Evolutionary conservation across 2,329 filamentous ascomycete genomes (phyloP), one percentile per base, ranked within the genome.

Genomic region (Orbilia quercus): DNA sequence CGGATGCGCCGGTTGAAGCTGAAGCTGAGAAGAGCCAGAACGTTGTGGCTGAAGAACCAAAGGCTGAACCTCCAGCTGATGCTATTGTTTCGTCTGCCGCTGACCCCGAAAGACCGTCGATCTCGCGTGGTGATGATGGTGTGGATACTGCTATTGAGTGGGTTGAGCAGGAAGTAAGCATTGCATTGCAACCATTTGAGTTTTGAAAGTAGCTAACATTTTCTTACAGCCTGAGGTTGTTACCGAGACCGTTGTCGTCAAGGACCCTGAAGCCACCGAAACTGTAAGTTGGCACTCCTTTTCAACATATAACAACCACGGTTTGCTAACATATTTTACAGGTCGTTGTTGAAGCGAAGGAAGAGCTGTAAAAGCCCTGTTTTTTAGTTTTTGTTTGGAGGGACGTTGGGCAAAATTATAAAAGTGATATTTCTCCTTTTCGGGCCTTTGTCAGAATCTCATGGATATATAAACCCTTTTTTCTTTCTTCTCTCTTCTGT

Each of bases 11-110:
- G 16, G 48, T 48, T 48, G 70, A 59, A 12, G 62, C 38, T 36
- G 64, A 66, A 20, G 54, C 42, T 0, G 50, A 72, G 40, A 48
- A 64, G 72, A 75, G 60, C 51, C 28, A 59, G 45, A 70, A 57
- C 4, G 20, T 70, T 7, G 64, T 65, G 22, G 69, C 69, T 25
- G 53, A 65, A 9, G 53, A 42, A 3, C 20, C n/a, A 38, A 58
- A 69, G 9, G 54, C 45, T 23, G 58, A 62, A 18, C 66, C 66
- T 25, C 58, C 58, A 38, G 55, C 65, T 48, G 65, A 70, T 62
- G 65, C 55, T 20, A 38, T 36, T 7, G 38, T 51, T 16, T 28
- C 42, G 12, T 51, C 45, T 6, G 55, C 34, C 9, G 55, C 34
- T 48, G 58, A 51, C 22, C 42, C 42, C 6, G 58, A 62, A n/a